Evolutionary conservation across 1,139 yeast genomes (phyloP), one percentile per base, ranked within the genome.

Genomic region (Meyerozyma elateridarum): DNA sequence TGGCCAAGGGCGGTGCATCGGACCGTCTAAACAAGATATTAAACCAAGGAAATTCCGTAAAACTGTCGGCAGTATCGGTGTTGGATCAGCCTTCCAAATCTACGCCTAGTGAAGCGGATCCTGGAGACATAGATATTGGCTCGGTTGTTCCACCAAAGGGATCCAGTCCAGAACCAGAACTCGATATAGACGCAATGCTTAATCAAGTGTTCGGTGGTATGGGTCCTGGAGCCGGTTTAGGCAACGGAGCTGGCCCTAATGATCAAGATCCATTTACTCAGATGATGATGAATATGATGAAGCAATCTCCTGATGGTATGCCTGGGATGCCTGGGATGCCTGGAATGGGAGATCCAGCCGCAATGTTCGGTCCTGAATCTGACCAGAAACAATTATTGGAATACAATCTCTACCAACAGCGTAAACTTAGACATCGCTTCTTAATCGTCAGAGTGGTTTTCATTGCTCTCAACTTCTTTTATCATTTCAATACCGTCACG

Each of bases 1-100:
- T 82, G 66, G 64, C 69, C 33, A 64, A 72, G 38, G 81, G 83
- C 3, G 69, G 70, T 30, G 82, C 79, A 15, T 51, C 73, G 3
- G 64, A 66, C 12, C 62, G 91, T 37, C 56, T 82, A 46, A 75
- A 72, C 40, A 71, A 41, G 27, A 68, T 68, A 19, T 53, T 67
- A 37, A 46, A 53, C 28, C 69, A 59, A 42, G 72, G 73, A 2
- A 56, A 68, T 3, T 64, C 71, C 5, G 65, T 64, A 14, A 58
- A 65, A 30, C 34, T 54, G 8, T 15, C 51, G 0, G 62, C 52
- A 2, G 55, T 50, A 4, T 66, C 72, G 5, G 68, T 64, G 4
- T 54, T 66, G 45, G 72, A 64, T 32, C 45, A 52, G 36, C 36
- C 40, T 15, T 39, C 36, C 8, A 14, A 29, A 6, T 25, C 37